phyloP scores from a whole-genome alignment of 257 asterid genomes.

The Knoxia roxburghii region DNA sequence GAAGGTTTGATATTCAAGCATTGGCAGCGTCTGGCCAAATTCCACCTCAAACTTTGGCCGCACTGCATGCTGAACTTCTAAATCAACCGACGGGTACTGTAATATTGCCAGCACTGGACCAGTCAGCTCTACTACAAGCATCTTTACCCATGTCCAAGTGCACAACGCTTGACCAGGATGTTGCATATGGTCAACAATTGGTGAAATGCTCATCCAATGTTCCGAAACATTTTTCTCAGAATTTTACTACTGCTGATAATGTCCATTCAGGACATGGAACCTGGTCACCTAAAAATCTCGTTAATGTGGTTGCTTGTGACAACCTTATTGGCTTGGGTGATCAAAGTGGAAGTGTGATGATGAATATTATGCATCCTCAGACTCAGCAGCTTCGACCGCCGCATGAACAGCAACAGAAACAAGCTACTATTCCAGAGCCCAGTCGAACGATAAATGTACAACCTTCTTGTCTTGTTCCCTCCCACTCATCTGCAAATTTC shows the following conservation, averaged over 20 bases:
- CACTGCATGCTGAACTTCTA: conserved; percentile 59
- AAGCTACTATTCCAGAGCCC: conserved; percentile 30
- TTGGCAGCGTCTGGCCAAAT: conserved; percentile 63
- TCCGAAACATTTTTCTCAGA: conserved; percentile 39
- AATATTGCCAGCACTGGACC: conserved; percentile 53
- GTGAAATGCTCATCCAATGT: conserved; percentile 47
- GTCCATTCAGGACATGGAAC: conserved; percentile 37
- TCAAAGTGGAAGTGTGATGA: conserved; percentile 31
- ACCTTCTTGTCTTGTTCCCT: conserved; percentile 76
- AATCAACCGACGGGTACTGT: conserved; percentile 48
- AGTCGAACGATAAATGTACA: conserved; percentile 47
- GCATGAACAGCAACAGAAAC: conserved; percentile 36
- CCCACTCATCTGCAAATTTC: conserved; percentile 45
- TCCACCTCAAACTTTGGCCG: conserved; percentile 63
- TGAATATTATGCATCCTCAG: conserved; percentile 42
- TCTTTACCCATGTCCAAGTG: conserved; percentile 52
- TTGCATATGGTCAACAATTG: conserved; percentile 53
- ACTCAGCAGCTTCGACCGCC: conserved; percentile 28
- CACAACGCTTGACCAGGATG: conserved; percentile 39
- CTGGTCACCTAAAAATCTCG: conserved; percentile 42
- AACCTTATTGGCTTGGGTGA: conserved; percentile 29
- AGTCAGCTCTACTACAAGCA: conserved; percentile 44
- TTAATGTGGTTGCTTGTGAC: conserved; percentile 28
- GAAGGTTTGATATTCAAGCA: conserved; percentile 60
- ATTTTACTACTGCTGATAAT: conserved; percentile 31